Base-by-base conservation (phyloP, 345 rosid species). In the Triadica sebifera region DNA sequence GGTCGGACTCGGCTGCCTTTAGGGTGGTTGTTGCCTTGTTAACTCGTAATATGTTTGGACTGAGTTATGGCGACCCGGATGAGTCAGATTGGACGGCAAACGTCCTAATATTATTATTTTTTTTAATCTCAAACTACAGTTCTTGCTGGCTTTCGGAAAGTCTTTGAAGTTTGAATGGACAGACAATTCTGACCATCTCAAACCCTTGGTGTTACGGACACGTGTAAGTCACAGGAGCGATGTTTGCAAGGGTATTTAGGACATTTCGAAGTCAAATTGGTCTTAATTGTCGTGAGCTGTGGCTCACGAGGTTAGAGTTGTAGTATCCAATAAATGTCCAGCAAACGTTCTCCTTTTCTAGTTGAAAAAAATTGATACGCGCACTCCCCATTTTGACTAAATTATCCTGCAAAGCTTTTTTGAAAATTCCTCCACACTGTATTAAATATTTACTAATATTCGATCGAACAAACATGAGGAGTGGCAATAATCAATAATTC, bases 221-320 rank as follows among this genome's bases (percentile, higher is more conserved):
- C n/a, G 51, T 56, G 16, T 3, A 6, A 10, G 61, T 51, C 6
- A 25, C 20, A 4, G 17, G 8, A 7, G 29, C 9, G 38, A 1
- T 11, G 24, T 3, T 8, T 55, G 19, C 65, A 67, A 77, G 89
- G 91, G 82, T 79, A 76, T 20, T 73, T 77, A 45, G 19, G 90
- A 65, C 53, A 72, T 51, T 78, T 0, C 34, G 0, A 0, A 5
- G 8, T 15, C 4, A 25, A 39, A 60, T 49, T 64, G 74, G 79
- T 81, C 80, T 68, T 84, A 77, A 80, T 85, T 79, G 47, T 68
- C 47, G 69, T 82, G 85, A 85, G 91, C 87, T 88, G 94, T 86
- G 52, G 24, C 73, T 83, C 85, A 78, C 86, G 71, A 67, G 87
- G 46, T 45, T 72, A 39, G 81, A 73, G 86, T n/a, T n/a, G n/a